These are phyloP conservation scores for Cynara cardunculus DNA, from an alignment of 129 eudicot genomes.

Conservation along the genomic window DNA sequence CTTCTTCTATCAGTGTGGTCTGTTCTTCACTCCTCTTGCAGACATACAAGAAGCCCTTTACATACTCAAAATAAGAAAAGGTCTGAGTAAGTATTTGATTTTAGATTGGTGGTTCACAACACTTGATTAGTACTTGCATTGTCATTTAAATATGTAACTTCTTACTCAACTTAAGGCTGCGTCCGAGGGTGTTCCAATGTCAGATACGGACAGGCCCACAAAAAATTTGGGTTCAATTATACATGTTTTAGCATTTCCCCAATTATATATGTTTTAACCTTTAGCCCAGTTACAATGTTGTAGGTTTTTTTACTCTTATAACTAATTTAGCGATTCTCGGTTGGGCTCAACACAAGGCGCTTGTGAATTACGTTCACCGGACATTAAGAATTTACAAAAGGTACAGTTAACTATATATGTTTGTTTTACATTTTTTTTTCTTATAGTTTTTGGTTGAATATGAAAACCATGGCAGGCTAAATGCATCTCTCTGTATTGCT, in stretches of 20 bases:
- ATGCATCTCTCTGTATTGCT: no score
- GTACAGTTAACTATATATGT: no score
- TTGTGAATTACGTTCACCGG: not conserved
- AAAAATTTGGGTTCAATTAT: not conserved
- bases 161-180: not conserved
- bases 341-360: not conserved
- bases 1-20: conserved; percentile 66
- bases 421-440: no score
- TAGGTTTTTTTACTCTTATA: not conserved
- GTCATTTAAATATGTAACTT: not conserved
- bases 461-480: no score
- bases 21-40: conserved; percentile 55
- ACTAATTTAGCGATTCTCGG: not conserved
- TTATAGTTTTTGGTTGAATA: no score
- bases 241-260: not conserved
- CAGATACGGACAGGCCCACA: not conserved
- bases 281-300: not conserved
- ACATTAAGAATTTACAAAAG: no score
- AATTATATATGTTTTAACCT: not conserved
- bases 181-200: not conserved
- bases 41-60: conserved; percentile 48
- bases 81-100: not conserved
- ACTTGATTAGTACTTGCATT: not conserved
- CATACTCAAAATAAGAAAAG: conserved; percentile 23
- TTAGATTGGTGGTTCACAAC: not conserved